Evolutionary conservation across 805 yeast genomes (phyloP).

Genomic region (Candida golubevii): DNA sequence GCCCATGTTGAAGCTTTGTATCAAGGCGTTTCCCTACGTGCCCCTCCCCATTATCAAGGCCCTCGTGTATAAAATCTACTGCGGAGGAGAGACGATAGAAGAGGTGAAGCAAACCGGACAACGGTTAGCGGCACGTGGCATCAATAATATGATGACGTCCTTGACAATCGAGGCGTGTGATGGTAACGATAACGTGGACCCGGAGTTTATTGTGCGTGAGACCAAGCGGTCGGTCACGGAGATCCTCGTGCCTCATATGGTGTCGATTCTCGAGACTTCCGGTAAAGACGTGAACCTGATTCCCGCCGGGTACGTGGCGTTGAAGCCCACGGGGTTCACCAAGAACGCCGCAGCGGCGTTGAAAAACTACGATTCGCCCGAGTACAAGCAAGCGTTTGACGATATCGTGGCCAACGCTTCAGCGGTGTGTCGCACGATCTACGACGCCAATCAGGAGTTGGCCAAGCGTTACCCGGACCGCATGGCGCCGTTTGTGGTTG

Average conservation of each 20-base stretch:
- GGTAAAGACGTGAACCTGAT: conserved; percentile 55
- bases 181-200: conserved; percentile 62
- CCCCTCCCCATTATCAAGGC: conserved; percentile 69
- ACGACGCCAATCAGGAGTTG: conserved; percentile 47
- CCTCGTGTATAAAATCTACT: conserved; percentile 76
- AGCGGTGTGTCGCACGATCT: conserved; percentile 54
- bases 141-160: conserved; percentile 92
- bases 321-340: conserved; percentile 89
- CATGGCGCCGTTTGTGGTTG: conserved; percentile 65
- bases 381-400: conserved; percentile 43
- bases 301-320: conserved; percentile 88
- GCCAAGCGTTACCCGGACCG: conserved; percentile 56
- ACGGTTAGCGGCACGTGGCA: conserved; percentile 64
- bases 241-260: conserved; percentile 69
- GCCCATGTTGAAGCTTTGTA: conserved; percentile 55
- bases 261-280: conserved; percentile 46
- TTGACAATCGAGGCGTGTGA: conserved; percentile 91
- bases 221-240: conserved; percentile 64
- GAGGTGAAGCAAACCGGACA: conserved; percentile 72
- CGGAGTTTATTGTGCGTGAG: conserved; percentile 54
- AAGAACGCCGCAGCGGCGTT: conserved; percentile 72
- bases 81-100: conserved; percentile 79
- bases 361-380: conserved; percentile 52
- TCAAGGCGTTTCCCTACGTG: conserved; percentile 64
- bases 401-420: conserved; percentile 63